Percentiles rank a stretch among this genome's conserved stretches.
Evolutionary conservation across 305 asterid genomes (phyloP).

Genomic region (Stenogyne calaminthoides): DNA sequence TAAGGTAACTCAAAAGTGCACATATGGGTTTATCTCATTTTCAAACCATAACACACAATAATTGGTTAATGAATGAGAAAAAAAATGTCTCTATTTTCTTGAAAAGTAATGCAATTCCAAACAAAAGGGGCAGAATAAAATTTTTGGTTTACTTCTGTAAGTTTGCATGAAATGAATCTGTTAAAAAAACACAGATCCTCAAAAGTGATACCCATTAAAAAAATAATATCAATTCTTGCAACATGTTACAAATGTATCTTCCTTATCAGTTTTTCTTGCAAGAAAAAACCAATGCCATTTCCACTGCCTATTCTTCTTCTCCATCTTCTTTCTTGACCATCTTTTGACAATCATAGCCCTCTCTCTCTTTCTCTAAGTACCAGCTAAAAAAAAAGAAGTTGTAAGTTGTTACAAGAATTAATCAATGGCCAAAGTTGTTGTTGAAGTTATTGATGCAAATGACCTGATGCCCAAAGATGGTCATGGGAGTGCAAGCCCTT

Average conservation of each 20-base stretch:
- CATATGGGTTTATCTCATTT: background rate
- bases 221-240: slow-evolving; percentile 19
- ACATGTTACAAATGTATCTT: slow-evolving; percentile 20
- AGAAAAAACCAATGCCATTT: slow-evolving; percentile 24
- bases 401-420: background rate
- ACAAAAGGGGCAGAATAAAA: slow-evolving; percentile 5
- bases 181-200: slow-evolving; percentile 15
- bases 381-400: background rate
- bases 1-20: too few relatives aligned
- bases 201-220: slow-evolving; percentile 24
- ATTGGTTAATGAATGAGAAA: slow-evolving; percentile 7
- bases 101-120: slow-evolving; percentile 7
- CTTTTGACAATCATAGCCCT: slow-evolving; percentile 19
- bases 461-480: slow-evolving; percentile 97
- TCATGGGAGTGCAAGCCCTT: slow-evolving; percentile 82
- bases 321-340: slow-evolving; percentile 21
- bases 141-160: slow-evolving; percentile 1
- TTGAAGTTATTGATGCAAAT: slow-evolving; percentile 77
- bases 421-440: slow-evolving; percentile 68
- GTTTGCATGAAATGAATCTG: slow-evolving; percentile 23
- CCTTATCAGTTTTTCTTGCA: slow-evolving; percentile 23
- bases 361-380: slow-evolving; percentile 30
- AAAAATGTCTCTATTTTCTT: background rate
- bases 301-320: slow-evolving; percentile 28
- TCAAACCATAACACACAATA: background rate